Conservation (phyloP, 2,329 filamentous ascomycete species). For the Aspergillus sp. region DNA sequence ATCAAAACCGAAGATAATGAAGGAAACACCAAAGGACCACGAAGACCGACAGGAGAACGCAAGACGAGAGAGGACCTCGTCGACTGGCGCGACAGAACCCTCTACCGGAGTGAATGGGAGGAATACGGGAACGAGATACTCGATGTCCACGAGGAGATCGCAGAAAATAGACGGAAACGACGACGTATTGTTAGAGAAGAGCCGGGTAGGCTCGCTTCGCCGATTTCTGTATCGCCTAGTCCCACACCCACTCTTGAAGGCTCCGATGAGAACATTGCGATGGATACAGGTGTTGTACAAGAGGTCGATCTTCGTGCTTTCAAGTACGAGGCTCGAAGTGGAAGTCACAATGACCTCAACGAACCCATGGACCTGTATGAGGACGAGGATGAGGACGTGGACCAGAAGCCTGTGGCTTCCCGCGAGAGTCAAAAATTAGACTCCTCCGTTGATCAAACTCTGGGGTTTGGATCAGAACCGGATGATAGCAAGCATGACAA, state of each 20-base stretch:
- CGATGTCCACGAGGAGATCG: constrained; percentile 23
- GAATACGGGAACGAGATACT: constrained; percentile 23
- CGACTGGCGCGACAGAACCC: constrained; percentile 42
- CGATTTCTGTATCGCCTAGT: background rate
- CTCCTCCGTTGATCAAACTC: too few species aligned
- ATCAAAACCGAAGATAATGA: constrained; percentile 17
- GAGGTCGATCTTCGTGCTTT: background rate
- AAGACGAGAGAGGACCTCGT: constrained; percentile 29
- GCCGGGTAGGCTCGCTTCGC: background rate
- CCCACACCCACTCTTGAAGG: background rate
- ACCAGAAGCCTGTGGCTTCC: background rate
- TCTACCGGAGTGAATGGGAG: constrained; percentile 47
- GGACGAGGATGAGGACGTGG: background rate
- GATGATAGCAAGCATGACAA: too few species aligned
- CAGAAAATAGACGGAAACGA: constrained; percentile 23
- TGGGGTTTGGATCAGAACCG: too few species aligned
- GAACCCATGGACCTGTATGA: background rate
- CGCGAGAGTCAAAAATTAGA: background rate
- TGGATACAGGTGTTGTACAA: constrained; percentile 1
- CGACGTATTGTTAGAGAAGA: constrained; percentile 7
- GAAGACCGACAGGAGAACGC: constrained; percentile 20
- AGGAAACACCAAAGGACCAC: constrained; percentile 3
- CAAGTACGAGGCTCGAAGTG: background rate
- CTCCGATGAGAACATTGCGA: background rate
- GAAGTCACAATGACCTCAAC: background rate